Percentiles rank a stretch among this genome's conserved stretches.
phyloP scores from a whole-genome alignment of 129 eudicot genomes.

The Kitagawia praeruptora region DNA sequence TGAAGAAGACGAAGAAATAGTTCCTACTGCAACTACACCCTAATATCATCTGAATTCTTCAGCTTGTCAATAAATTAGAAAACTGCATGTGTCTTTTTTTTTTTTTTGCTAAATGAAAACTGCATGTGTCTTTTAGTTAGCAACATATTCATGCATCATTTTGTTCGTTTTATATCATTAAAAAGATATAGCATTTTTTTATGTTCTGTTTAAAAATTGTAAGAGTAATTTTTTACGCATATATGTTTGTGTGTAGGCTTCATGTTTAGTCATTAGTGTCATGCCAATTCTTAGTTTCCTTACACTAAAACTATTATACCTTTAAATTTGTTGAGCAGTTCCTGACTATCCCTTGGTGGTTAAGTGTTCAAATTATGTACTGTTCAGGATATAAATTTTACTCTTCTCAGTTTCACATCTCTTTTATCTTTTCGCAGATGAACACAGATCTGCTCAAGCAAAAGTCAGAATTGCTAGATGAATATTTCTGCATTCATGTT shows the following conservation, averaged over 20 bases:
- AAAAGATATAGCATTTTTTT: not conserved
- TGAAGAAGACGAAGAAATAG: too few relatives aligned
- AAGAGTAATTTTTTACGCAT: not conserved
- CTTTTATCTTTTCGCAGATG: conserved; percentile 47
- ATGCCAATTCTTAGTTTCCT: not conserved
- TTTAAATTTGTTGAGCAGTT: not conserved
- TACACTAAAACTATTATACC: not conserved
- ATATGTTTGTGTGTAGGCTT: not conserved
- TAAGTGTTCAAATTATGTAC: not conserved
- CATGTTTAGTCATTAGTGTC: not conserved
- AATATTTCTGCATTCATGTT: conserved; percentile 64
- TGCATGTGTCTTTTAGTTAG: too few relatives aligned
- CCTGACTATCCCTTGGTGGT: not conserved
- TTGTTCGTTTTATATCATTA: not conserved
- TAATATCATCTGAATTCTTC: too few relatives aligned
- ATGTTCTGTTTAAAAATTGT: not conserved
- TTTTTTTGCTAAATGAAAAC: too few relatives aligned
- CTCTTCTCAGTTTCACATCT: not conserved
- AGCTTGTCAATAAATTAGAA: too few relatives aligned
- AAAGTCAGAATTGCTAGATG: conserved; percentile 80
- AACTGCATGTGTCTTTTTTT: too few relatives aligned
- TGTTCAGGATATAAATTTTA: not conserved
- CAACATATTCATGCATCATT: not conserved
- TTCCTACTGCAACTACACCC: too few relatives aligned
- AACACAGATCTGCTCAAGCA: conserved; percentile 52